Base-by-base conservation (phyloP, 2,329 filamentous ascomycete genomes). In the Aureobasidium sp. region DNA sequence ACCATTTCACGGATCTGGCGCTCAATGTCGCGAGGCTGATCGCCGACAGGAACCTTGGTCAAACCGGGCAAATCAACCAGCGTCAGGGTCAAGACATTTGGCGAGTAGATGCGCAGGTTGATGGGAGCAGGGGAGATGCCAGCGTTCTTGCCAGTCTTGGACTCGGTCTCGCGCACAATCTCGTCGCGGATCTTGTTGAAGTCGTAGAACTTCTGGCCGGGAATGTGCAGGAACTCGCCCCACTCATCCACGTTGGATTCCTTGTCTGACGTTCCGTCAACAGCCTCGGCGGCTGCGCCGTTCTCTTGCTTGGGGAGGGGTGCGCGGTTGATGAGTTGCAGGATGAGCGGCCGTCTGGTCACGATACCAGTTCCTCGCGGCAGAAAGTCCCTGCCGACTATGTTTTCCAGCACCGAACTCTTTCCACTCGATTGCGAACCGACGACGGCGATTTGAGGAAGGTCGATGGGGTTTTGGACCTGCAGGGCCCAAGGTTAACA, bases 401-500 rank as follows among this genome's bases (percentile, higher is more conserved):
- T 99, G 74, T 99, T 99, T 78, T 99, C 94, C 72, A 99, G 79
- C 69, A 99, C 94, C 20, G 94, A 99, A 83, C 91, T 97, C 87
- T 99, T 99, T 79, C 94, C 94, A 77, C 93, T 97, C 22, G 94
- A 99, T 80, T 99, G 94, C 77, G 92, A 97, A 73, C 94, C 94
- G 63, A 99, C 94, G 69, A 99, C 94, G 69, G 89, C 93, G 75
- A 99, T 99, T 81, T 99, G 94, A 61, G 94, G 94, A 67, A 99
- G 80, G 80, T 99, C 94, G 82, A 99, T 99, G 65, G 94, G 94
- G 78, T 99, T 99, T 84, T 96, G 94, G 72, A 97, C 94, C 85
- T 88, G 68, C 57, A 47, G 52, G 29, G 61, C 68, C 67, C n/a
- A n/a, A 22, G 47, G 62, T 72, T 64, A 71, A 64, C 53, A 45